These are phyloP conservation scores for Ceratobasidium theobromae DNA, from an alignment of 1,284 basidiomycete genomes.

Conservation along the genomic window DNA sequence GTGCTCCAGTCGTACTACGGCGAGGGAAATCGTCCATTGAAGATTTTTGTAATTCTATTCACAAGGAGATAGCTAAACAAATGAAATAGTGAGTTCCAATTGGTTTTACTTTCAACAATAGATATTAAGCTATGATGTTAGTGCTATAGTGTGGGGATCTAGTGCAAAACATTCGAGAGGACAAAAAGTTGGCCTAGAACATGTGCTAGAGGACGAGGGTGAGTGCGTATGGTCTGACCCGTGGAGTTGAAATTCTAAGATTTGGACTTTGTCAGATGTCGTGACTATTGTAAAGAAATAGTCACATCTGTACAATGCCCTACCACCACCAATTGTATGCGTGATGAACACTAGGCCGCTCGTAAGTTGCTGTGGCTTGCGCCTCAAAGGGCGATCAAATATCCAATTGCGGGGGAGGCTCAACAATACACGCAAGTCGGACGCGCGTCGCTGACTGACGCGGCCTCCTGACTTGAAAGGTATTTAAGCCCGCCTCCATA, in stretches of 20 bases:
- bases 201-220: constrained; percentile 87
- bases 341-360: neutral
- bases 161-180: constrained; percentile 96
- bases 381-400: constrained; percentile 23
- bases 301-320: constrained; percentile 28
- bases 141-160: constrained; percentile 89
- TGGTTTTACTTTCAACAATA: constrained; percentile 9
- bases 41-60: constrained; percentile 88
- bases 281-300: constrained; percentile 83
- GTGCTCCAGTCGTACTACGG: constrained; percentile 72
- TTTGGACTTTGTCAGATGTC: constrained; percentile 49
- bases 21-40: constrained; percentile 65
- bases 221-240: constrained; percentile 50
- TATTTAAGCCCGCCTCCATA: neutral
- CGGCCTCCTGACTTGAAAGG: neutral
- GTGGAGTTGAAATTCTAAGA: constrained; percentile 5
- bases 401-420: constrained; percentile 13
- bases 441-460: constrained; percentile 31
- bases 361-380: neutral
- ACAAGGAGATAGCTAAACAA: constrained; percentile 91
- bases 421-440: constrained; percentile 20
- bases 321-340: neutral
- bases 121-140: constrained; percentile 42
- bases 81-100: constrained; percentile 74
- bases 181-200: constrained; percentile 93